Percentiles rank a stretch among this genome's conserved stretches.
phyloP scores from a whole-genome alignment of 768 basidiomycete species.

The Ramaria sp. region DNA sequence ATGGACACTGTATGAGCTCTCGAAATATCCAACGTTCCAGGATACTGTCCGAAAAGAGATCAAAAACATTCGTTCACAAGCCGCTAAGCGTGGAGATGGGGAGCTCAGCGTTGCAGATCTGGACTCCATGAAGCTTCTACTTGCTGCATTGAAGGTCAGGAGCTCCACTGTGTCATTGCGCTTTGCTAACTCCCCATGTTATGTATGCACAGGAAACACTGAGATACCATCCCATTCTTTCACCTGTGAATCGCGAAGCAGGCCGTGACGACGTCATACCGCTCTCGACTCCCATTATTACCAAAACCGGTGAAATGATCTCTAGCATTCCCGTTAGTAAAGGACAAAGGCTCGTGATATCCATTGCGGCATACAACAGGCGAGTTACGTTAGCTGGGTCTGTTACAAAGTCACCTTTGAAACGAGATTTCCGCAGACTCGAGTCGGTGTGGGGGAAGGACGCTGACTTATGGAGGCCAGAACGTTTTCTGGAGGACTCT shows the following conservation, averaged over 20 bases:
- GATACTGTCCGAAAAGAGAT: constrained; percentile 12
- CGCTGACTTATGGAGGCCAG: constrained; percentile 20
- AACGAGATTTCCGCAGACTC: constrained; percentile 2
- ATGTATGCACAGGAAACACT: constrained; percentile 16
- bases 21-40: constrained; percentile 10
- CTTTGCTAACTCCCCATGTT: background rate
- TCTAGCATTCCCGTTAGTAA: constrained; percentile 14
- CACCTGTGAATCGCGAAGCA: constrained; percentile 17
- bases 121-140: constrained; percentile 22
- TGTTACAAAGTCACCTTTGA: too few species aligned
- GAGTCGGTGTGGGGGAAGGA: constrained; percentile 24
- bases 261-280: constrained; percentile 24
- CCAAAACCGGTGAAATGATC: constrained; percentile 15
- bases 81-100: constrained; percentile 16
- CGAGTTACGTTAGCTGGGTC: background rate
- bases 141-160: constrained; percentile 25
- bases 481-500: constrained; percentile 14
- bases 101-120: constrained; percentile 22
- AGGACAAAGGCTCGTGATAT: constrained; percentile 13
- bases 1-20: constrained; percentile 13
- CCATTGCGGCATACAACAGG: constrained; percentile 9
- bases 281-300: constrained; percentile 20
- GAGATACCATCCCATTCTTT: constrained; percentile 24
- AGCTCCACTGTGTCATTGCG: constrained; percentile 14
- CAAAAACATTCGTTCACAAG: constrained; percentile 13